Evolutionary conservation across 108 stramenopile species (phyloP), one percentile per base, ranked within the genome.

Genomic region (Schizochytrium sp.): DNA sequence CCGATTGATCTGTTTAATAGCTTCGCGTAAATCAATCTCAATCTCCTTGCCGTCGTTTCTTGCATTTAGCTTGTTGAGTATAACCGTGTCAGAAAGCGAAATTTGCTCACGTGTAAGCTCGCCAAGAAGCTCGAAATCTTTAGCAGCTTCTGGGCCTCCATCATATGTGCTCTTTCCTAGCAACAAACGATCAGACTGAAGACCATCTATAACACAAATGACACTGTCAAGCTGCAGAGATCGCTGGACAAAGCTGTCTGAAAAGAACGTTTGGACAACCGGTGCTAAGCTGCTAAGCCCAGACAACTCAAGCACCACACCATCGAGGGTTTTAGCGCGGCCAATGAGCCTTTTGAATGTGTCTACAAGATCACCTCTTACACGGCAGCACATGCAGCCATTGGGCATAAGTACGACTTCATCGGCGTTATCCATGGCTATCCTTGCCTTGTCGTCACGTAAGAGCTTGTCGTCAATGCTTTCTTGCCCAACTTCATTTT

Each of bases 401-500:
- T 99, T 99, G 93, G 98, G 98, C 98, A 99, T 98, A 72, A 96
- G 97, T 72, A 99, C 96, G 61, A 99, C 92, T 90, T 99, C 99
- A 91, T 98, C 97, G 49, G 96, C 96, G 2, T 95, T 93, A 88
- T 96, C 97, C 88, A 97, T 91, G 45, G 95, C 95, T 90, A 96
- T 96, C 7, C 55, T 8, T n/a, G 15, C 59, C 45, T 8, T 69
- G 3, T 64, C 87, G 2, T 40, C 38, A 41, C 87, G 87, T 56
- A 89, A 44, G 50, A 89, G 73, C 41, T 89, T 55, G 44, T 89
- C 61, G 55, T 89, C 89, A 47, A 89, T 44, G 56, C 72, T 72
- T 58, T 94, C 93, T 90, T 98, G 97, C 17, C 99, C 99, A 89
- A 98, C 98, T 91, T 99, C 99, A 92, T 99, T 99, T 90, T 99